Evolutionary conservation across 352 stramenopile species (phyloP).

Genomic region (Phytophthora pini): DNA sequence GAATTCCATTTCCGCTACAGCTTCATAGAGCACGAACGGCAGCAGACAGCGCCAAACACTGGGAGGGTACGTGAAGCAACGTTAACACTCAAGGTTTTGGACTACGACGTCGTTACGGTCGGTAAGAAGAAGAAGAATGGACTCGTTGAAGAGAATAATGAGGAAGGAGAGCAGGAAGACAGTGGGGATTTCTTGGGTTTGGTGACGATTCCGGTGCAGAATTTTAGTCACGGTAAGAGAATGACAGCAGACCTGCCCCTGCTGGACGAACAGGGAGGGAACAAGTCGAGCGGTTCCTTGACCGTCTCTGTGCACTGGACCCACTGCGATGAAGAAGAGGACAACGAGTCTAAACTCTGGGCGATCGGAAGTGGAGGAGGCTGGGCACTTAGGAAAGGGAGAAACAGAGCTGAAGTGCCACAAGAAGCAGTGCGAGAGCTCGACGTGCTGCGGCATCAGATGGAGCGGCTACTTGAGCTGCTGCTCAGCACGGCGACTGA

Average conservation of each 20-base stretch:
- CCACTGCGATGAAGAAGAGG: constrained; percentile 33
- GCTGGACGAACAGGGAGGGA: constrained; percentile 28
- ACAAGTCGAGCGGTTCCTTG: constrained; percentile 46
- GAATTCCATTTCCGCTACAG: constrained; percentile 68
- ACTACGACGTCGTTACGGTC: constrained; percentile 49
- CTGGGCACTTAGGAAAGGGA: constrained; percentile 28
- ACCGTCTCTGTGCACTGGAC: constrained; percentile 70
- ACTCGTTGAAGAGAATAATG: constrained; percentile 8
- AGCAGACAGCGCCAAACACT: too few species aligned
- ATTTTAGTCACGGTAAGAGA: constrained; percentile 50
- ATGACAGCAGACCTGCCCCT: constrained; percentile 53
- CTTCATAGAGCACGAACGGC: constrained; percentile 36
- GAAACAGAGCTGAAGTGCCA: constrained; percentile 31
- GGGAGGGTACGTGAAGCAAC: constrained; percentile 2
- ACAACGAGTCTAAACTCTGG: constrained; percentile 26
- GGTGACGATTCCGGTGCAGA: constrained; percentile 43
- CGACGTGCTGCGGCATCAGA: constrained; percentile 17
- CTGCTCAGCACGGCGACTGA: constrained; percentile 36
- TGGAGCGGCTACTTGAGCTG: constrained; percentile 28
- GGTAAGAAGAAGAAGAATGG: neutral
- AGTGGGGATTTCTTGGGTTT: constrained; percentile 54
- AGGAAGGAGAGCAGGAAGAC: neutral
- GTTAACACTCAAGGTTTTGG: constrained; percentile 38
- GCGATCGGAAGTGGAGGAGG: constrained; percentile 30
- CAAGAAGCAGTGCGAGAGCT: constrained; percentile 28